Conservation (phyloP, 495 filamentous ascomycete species). For the Aspergillus hancockii region DNA sequence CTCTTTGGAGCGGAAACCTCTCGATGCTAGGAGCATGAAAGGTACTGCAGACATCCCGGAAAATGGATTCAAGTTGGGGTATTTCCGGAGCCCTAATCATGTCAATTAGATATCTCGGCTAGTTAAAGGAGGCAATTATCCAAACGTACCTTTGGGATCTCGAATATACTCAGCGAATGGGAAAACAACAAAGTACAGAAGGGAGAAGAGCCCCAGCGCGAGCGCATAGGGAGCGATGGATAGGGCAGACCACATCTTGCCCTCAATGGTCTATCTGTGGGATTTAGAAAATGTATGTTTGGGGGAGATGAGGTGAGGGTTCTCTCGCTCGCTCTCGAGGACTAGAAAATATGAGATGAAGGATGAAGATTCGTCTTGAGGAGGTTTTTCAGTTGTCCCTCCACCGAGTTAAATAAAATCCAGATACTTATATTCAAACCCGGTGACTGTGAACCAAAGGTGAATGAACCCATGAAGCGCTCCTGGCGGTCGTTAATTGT, state of each 20-base stretch:
- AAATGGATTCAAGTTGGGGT: conserved; percentile 43
- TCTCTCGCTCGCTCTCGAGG: not conserved
- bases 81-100: conserved; percentile 47
- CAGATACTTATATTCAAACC: not conserved
- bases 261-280: not conserved
- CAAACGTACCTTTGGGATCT: conserved; percentile 43
- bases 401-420: not conserved
- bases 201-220: conserved; percentile 21
- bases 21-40: conserved; percentile 45
- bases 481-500: not conserved
- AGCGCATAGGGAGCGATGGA: conserved; percentile 31
- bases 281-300: not conserved
- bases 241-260: conserved; percentile 24
- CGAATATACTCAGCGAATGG: conserved; percentile 45
- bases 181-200: conserved; percentile 42
- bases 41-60: conserved; percentile 47
- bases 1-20: conserved; percentile 44
- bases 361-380: not conserved
- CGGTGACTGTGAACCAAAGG: not conserved
- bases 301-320: no score
- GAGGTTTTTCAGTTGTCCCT: not conserved
- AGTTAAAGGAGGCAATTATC: no score
- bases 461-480: not conserved
- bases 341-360: not conserved
- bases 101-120: conserved; percentile 7